Evolutionary conservation across 805 yeast genomes (phyloP).

Genomic region (Saccharomycopsis selenospora): DNA sequence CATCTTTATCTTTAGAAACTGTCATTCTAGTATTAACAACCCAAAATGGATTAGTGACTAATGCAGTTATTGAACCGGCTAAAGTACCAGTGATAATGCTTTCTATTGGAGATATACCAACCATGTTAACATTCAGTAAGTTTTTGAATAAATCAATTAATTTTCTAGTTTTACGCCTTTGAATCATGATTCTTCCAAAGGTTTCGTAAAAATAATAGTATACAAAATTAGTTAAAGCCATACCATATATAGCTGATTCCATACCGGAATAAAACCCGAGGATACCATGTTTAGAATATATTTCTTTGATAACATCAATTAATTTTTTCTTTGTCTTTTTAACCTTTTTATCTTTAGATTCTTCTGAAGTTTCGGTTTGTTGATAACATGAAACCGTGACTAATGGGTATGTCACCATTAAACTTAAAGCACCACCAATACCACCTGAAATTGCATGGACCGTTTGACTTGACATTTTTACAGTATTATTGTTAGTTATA

Average conservation of each 20-base stretch:
- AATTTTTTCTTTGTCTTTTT: constrained; percentile 2
- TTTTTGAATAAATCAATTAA: constrained; percentile 22
- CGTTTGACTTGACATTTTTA: constrained; percentile 19
- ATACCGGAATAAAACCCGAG: constrained; percentile 75
- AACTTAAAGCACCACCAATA: constrained; percentile 83
- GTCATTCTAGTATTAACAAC: constrained; percentile 89
- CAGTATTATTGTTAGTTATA: too few relatives aligned
- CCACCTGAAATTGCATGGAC: constrained; percentile 96
- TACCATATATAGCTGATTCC: constrained; percentile 81
- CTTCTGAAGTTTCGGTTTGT: constrained; percentile 47
- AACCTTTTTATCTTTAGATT: constrained; percentile 22
- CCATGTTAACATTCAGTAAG: constrained; percentile 7
- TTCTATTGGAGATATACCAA: constrained; percentile 52
- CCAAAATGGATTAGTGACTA: constrained; percentile 87
- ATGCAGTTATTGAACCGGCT: constrained; percentile 81
- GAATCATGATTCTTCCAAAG: constrained; percentile 41
- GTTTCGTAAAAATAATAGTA: constrained; percentile 89
- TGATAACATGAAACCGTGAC: constrained; percentile 83
- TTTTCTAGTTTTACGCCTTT: constrained; percentile 26
- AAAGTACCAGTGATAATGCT: constrained; percentile 72
- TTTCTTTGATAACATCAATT: constrained; percentile 34
- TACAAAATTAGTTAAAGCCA: constrained; percentile 77
- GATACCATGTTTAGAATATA: constrained; percentile 53
- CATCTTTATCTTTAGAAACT: constrained; percentile 33
- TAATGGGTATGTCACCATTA: constrained; percentile 84